Conservation (phyloP, 768 basidiomycete species). For the Leccinum arenicola region DNA sequence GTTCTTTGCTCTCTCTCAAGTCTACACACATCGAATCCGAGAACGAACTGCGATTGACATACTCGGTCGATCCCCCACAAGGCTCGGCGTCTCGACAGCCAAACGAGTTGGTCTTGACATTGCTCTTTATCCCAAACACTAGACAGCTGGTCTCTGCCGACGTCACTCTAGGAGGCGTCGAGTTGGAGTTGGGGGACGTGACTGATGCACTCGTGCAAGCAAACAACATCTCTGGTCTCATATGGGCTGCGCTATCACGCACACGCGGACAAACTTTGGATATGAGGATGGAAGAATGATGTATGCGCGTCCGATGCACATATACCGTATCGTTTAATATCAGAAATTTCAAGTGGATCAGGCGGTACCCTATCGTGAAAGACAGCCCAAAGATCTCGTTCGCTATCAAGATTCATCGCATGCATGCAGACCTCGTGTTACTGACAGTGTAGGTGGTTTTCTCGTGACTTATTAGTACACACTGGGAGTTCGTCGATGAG, state of each 20-base stretch:
- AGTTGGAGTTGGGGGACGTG: slow-evolving; percentile 55
- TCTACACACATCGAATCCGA: slow-evolving; percentile 62
- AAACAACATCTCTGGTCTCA: slow-evolving; percentile 63
- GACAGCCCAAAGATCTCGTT: not conserved
- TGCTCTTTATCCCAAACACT: slow-evolving; percentile 72
- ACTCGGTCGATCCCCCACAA: slow-evolving; percentile 41
- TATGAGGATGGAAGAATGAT: not conserved
- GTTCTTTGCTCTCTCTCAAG: slow-evolving; percentile 55
- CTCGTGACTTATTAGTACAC: not conserved
- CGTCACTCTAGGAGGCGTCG: slow-evolving; percentile 50
- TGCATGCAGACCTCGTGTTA: not conserved
- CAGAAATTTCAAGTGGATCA: not conserved
- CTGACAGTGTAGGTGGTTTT: not conserved
- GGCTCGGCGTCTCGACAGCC: slow-evolving; percentile 23
- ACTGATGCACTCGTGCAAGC: slow-evolving; percentile 60
- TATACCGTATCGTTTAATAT: not conserved
- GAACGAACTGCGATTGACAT: slow-evolving; percentile 74
- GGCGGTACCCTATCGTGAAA: no score
- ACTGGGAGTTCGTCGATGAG: not conserved
- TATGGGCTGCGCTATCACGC: slow-evolving; percentile 57
- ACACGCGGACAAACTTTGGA: slow-evolving; percentile 25
- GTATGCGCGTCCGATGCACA: not conserved
- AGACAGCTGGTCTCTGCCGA: slow-evolving; percentile 60
- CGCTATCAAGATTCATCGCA: not conserved
- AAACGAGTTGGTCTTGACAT: slow-evolving; percentile 45